Conservation (phyloP, 2,329 filamentous ascomycete species). For the Colletotrichum falcatum region DNA sequence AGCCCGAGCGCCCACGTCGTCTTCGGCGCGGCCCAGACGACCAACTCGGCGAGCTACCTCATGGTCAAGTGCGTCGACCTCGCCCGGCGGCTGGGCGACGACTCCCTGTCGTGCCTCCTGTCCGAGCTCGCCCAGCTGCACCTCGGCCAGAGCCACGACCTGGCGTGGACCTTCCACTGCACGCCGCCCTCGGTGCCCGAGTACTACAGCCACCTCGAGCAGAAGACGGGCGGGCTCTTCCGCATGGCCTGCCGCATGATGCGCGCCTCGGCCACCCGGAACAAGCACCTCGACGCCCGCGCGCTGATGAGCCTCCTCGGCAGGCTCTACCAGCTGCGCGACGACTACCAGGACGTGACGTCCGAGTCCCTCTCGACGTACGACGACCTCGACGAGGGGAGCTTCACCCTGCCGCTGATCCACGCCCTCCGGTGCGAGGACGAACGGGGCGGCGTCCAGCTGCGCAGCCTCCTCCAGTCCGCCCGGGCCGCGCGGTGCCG, state of each 20-base stretch:
- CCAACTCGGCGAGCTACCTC: constrained; percentile 51
- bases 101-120: constrained; percentile 41
- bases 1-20: constrained; percentile 51
- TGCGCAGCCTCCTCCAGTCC: constrained; percentile 15
- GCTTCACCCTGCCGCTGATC: constrained; percentile 24
- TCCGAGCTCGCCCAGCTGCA: constrained; percentile 37
- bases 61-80: constrained; percentile 43
- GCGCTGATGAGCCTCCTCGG: constrained; percentile 22
- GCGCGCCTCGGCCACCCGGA: constrained; percentile 21
- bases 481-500: constrained; percentile 1
- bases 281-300: constrained; percentile 14
- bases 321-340: constrained; percentile 21
- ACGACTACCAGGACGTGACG: constrained; percentile 24
- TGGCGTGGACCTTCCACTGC: constrained; percentile 44
- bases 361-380: constrained; percentile 19
- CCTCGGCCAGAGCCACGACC: constrained; percentile 47
- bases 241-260: constrained; percentile 23
- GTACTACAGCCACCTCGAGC: constrained; percentile 43
- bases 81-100: constrained; percentile 39
- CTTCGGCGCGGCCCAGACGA: constrained; percentile 51
- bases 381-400: constrained; percentile 11
- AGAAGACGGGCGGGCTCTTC: constrained; percentile 21
- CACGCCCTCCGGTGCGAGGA: constrained; percentile 16
- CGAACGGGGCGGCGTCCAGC: constrained; percentile 2
- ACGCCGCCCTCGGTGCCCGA: constrained; percentile 43